Evolutionary conservation across 495 filamentous ascomycete genomes (phyloP), one percentile per base, ranked within the genome.

Genomic region (Pyrenula massariospora): DNA sequence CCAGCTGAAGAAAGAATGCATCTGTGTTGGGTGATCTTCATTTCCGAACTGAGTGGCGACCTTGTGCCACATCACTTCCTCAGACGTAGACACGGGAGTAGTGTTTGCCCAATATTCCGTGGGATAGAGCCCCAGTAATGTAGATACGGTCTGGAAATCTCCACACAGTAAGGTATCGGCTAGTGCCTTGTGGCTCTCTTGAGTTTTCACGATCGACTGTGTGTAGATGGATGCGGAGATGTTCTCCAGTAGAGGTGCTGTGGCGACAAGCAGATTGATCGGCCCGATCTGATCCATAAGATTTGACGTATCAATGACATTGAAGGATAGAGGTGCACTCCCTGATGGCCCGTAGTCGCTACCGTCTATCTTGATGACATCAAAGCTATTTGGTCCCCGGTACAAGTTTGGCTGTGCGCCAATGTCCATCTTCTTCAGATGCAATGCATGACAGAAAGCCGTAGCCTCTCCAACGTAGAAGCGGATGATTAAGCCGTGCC

Each of bases 291-390:
- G 68, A 58, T 81, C 77, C 20, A 65, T 61, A 5, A 83, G 65
- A 55, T 77, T 78, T 3, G 77, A 81, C 1, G 80, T 83, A 58
- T 85, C 78, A 47, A 85, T 80, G n/a, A 78, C 67, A 57, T 83
- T 69, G 54, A 84, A 84, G 23, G 66, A 51, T 25, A 58, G 56
- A 12, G 77, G 76, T 11, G 71, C 72, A 5, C 55, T 54, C 15
- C 59, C 59, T 8, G 12, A 31, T 54, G 11, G 24, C 25, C 22
- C 20, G 12, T 24, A 25, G 31, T 76, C 73, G 0, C 56, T 55
- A 15, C 63, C 58, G 51, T 73, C 68, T 2, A 82, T 66, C 12
- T 63, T 25, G 2, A 81, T 56, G 8, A 62, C 62, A 3, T 64
- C 60, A 24, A 62, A 31, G 22, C 25, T 25, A 22, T 42, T 52